These are phyloP conservation scores for Verticillium longisporum DNA, from an alignment of 2,329 filamentous ascomycete species.

Conservation along the genomic window DNA sequence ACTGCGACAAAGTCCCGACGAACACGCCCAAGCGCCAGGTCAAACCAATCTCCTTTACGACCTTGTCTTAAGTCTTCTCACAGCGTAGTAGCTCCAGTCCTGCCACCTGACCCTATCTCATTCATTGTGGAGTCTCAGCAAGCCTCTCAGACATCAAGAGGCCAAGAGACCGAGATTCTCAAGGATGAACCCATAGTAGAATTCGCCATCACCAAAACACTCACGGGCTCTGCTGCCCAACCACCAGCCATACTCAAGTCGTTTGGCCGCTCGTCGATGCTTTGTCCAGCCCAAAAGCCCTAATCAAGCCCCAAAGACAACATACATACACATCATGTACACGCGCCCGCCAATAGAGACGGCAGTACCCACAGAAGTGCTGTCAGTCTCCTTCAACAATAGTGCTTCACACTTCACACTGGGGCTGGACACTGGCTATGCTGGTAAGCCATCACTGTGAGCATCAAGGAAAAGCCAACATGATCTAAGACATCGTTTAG, in stretches of 20 bases:
- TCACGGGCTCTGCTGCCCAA: neutral
- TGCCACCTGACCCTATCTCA: neutral
- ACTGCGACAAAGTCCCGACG: neutral
- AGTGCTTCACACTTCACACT: slow-evolving; percentile 82
- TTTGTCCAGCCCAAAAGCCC: neutral
- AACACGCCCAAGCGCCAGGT: neutral
- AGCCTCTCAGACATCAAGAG: no score
- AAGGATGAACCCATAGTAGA: slow-evolving; percentile 7
- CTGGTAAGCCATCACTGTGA: slow-evolving; percentile 46
- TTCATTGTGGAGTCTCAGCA: neutral
- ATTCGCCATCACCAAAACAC: neutral
- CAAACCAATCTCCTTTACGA: neutral
- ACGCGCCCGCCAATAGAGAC: slow-evolving; percentile 80
- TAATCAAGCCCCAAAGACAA: neutral
- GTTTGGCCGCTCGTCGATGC: no score
- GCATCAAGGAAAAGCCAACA: neutral
- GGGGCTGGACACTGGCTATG: slow-evolving; percentile 78
- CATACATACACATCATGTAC: slow-evolving; percentile 57
- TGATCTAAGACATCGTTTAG: slow-evolving; percentile 28
- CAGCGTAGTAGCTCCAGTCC: neutral
- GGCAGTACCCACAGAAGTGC: slow-evolving; percentile 63
- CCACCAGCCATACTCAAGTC: neutral
- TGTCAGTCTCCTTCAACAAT: slow-evolving; percentile 81
- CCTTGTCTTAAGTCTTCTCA: neutral
- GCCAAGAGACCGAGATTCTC: neutral